Base-by-base conservation (phyloP, 805 yeast genomes). In the Starmerella riodocensis region DNA sequence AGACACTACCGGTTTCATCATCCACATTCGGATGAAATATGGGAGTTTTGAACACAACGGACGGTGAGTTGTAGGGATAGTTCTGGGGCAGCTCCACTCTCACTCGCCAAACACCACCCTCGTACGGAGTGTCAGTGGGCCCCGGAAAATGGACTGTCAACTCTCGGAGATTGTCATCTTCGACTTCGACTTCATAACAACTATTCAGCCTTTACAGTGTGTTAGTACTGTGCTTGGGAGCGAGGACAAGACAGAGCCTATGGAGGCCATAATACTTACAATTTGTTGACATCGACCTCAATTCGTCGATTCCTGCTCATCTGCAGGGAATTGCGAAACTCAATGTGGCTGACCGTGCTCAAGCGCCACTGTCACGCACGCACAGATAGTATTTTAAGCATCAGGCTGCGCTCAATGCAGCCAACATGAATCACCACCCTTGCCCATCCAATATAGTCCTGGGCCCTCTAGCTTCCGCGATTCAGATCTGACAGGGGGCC, bases 11-110 rank as follows among this genome's bases (percentile, higher is more conserved):
- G 13, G 74, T 53, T 21, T 74, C 69, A 56, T 85, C 93, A 56
- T 88, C 98, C 46, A 88, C 85, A 55, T 88, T 88, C 5, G 98
- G 98, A 58, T 88, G 98, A 61, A 74, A 86, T 16, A 91, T 88
- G 55, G 78, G 80, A 61, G 86, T 91, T 37, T 74, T 74, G 56
- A 88, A 88, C 6, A 96, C 97, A 46, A 88, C 85, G 13, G 95
- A 84, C 5, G 98, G 98, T 3, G 94, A 81, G 55, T 83, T 88
- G 58, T 82, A 84, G 1, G 98, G 98, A 53, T 88, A 88, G 54
- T 82, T 93, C 55, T 83, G 93, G 2, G 97, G 97, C 42, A 88
- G 66, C 55, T 88, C 96, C 14, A 88, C 96, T 53, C 84, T 84
- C 25, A 88, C 66, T 54, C 77, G 76, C 96, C 97, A 88, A 3